Evolutionary conservation across 2,329 filamentous ascomycete species (phyloP), one percentile per base, ranked within the genome.

Genomic region (Knufia fluminis): DNA sequence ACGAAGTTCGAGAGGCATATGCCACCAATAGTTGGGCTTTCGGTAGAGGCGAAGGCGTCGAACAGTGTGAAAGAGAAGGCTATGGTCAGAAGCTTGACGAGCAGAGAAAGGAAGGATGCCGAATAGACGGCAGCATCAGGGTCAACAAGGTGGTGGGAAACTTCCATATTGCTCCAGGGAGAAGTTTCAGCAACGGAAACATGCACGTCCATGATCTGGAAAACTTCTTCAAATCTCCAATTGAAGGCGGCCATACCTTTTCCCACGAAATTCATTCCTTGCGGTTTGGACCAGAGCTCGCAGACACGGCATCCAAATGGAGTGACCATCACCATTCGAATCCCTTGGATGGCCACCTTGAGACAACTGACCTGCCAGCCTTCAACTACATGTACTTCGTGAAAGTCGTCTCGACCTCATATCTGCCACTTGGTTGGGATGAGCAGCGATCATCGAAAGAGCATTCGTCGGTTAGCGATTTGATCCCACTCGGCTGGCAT

Each of bases 341-440:
- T 68, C 92, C 92, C 3, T 79, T 98, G 3, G 94, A 98, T 62
- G 76, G 78, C 47, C 86, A 84, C 2, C 72, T 77, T 55, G 89
- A 97, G 72, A 70, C 75, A 46, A 94, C 88, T 1, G 72, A 78
- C 31, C 89, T 96, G 62, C 79, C 87, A 58, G 85, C 85, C 56
- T 96, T 78, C 75, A 98, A 96, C 73, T 98, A 83, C 68, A 95
- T 97, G 88, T 98, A 98, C 74, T 98, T 98, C 68, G 77, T 98
- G 69, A 98, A 98, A 75, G 92, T 98, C 50, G 92, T 98, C 26
- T 88, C 86, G 2, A 98, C 92, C 1, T 91, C 89, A 1, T 98
- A 97, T 66, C 77, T 97, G 22, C 89, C 92, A 2, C 77, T 98
- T 1, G 89, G 89, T 55, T 94, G 88, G 87, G 83, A 89, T 63